A percentile compares a stretch with the other conserved stretches of the same genome.
phyloP scores from a whole-genome alignment of 257 asterid genomes.

The Knoxia roxburghii region DNA sequence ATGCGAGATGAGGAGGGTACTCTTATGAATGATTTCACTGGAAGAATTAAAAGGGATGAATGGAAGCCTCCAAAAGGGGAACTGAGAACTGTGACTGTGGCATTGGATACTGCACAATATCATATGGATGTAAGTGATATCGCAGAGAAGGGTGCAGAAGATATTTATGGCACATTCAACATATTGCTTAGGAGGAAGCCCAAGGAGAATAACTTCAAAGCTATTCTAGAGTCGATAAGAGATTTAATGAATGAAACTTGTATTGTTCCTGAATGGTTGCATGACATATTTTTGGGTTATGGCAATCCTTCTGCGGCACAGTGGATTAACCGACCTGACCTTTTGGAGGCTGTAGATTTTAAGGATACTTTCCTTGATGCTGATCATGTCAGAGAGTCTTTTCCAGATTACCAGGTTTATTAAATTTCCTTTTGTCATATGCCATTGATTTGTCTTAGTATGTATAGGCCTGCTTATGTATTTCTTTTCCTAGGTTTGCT shows the following conservation, averaged over 20 bases:
- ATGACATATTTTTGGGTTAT: conserved; percentile 95
- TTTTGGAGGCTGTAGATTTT: conserved; percentile 78
- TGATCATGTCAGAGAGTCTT: conserved; percentile 80
- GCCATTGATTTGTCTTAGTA: not conserved
- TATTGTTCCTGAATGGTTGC: conserved; percentile 97
- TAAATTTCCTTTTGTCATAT: conserved; percentile 4
- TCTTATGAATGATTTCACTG: conserved; percentile 97
- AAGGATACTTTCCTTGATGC: conserved; percentile 90
- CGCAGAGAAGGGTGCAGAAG: conserved; percentile 90
- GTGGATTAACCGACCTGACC: conserved; percentile 93
- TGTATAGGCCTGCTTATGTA: not conserved
- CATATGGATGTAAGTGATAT: conserved; percentile 96
- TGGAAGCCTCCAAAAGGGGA: conserved; percentile 99
- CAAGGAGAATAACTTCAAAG: conserved; percentile 97
- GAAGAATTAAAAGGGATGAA: conserved; percentile 92
- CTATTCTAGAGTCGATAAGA: conserved; percentile 93
- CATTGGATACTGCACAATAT: conserved; percentile 96
- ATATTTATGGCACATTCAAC: conserved; percentile 81
- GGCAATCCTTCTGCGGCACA: conserved; percentile 97
- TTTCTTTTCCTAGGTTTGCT: conserved; percentile 54
- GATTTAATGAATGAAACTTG: conserved; percentile 99
- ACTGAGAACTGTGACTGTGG: conserved; percentile 81
- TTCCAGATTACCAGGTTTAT: conserved; percentile 78
- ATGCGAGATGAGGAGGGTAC: conserved; percentile 94
- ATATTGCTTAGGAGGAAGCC: conserved; percentile 97